Percentiles rank a stretch among this genome's conserved stretches.
Evolutionary conservation across 75 land plant species (phyloP).

Genomic region (Cupressus sempervirens): DNA sequence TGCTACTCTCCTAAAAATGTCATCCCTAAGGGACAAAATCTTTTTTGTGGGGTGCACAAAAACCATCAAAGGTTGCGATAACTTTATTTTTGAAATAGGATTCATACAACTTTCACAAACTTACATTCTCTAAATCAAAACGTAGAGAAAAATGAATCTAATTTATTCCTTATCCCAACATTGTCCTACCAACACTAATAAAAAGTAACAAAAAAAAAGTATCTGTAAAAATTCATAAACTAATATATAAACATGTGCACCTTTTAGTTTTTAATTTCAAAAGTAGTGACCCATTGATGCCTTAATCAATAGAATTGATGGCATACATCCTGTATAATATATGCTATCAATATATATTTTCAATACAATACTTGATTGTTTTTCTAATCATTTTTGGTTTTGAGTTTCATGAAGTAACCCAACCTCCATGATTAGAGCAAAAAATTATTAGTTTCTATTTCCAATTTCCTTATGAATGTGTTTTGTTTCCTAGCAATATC

Average conservation of each 20-base stretch:
- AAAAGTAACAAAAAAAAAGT: not conserved
- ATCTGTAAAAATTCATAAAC: not conserved
- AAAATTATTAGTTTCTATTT: not conserved
- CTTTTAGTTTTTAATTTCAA: not conserved
- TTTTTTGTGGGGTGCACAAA: too few species aligned
- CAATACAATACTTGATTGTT: slow-evolving; percentile 42
- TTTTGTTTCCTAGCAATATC: not conserved
- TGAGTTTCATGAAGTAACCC: slow-evolving; percentile 42
- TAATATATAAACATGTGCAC: not conserved
- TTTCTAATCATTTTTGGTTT: slow-evolving; percentile 42
- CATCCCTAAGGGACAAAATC: too few species aligned
- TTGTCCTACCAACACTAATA: too few species aligned
- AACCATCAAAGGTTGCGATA: too few species aligned
- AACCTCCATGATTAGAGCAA: slow-evolving; percentile 36
- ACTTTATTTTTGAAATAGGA: too few species aligned
- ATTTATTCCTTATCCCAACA: too few species aligned
- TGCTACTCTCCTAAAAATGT: too few species aligned
- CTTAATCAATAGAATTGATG: not conserved
- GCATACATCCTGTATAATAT: slow-evolving; percentile 69
- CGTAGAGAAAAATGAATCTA: too few species aligned
- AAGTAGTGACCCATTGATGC: not conserved
- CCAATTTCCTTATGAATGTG: not conserved
- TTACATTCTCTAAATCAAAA: too few species aligned
- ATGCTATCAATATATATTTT: slow-evolving; percentile 61
- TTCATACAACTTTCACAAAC: too few species aligned